Percentiles rank a stretch among this genome's conserved stretches.
These are phyloP conservation scores for Mycocentrospora acerina DNA, from an alignment of 2,329 filamentous ascomycete species.

Conservation along the genomic window DNA sequence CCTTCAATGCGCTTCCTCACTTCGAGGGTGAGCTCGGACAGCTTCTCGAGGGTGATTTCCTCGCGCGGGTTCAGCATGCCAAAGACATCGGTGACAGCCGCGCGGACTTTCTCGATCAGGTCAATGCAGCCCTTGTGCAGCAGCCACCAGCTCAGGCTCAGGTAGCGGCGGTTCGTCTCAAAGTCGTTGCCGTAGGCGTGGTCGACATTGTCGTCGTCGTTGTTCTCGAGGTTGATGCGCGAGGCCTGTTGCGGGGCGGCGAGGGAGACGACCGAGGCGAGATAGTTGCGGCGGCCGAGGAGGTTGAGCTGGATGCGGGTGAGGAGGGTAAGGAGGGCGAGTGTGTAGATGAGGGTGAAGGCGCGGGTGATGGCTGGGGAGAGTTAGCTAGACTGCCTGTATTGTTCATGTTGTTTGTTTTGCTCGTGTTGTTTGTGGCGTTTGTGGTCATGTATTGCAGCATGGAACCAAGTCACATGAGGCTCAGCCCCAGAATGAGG, in stretches of 20 bases:
- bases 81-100: conserved; percentile 87
- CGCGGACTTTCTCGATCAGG: conserved; percentile 76
- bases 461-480: no score
- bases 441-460: no score
- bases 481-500: no score
- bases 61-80: conserved; percentile 86
- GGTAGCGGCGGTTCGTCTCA: conserved; percentile 90
- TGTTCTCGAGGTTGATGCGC: conserved; percentile 86
- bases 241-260: conserved; percentile 68
- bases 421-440: not conserved
- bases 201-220: conserved; percentile 83
- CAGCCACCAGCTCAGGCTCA: conserved; percentile 98
- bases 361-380: conserved; percentile 80
- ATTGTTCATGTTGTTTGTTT: not conserved
- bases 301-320: conserved; percentile 96
- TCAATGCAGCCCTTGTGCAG: conserved; percentile 87
- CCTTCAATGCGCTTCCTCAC: conserved; percentile 86
- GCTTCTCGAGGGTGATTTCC: conserved; percentile 76
- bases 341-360: conserved; percentile 88
- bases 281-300: conserved; percentile 89
- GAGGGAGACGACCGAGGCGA: conserved; percentile 90
- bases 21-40: conserved; percentile 78
- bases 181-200: conserved; percentile 90
- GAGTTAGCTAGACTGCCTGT: conserved; percentile 18
- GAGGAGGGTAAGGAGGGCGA: conserved; percentile 84